Conservation (phyloP, 805 yeast species). For the Candida schatavii region DNA sequence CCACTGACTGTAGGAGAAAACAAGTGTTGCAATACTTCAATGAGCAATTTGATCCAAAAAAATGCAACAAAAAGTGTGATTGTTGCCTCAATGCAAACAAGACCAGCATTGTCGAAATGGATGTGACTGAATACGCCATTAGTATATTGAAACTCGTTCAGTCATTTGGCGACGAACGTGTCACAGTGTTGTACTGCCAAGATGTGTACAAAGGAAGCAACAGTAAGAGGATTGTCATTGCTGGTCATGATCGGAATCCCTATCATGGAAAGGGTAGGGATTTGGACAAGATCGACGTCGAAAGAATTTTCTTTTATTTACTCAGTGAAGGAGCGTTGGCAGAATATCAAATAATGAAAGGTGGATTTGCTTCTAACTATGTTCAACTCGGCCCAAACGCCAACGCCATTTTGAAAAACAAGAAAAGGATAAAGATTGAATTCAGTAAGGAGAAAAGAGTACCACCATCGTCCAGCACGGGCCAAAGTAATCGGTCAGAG, state of each 20-base stretch:
- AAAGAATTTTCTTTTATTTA: slow-evolving; percentile 78
- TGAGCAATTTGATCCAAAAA: slow-evolving; percentile 66
- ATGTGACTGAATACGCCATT: slow-evolving; percentile 65
- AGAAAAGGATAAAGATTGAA: slow-evolving; percentile 47
- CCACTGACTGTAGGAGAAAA: slow-evolving; percentile 83
- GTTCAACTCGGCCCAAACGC: slow-evolving; percentile 63
- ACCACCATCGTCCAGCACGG: too few species aligned
- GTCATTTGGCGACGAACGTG: slow-evolving; percentile 52
- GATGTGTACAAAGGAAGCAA: slow-evolving; percentile 79
- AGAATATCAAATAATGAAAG: slow-evolving; percentile 71
- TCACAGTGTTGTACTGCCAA: slow-evolving; percentile 77
- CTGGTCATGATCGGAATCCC: slow-evolving; percentile 60
- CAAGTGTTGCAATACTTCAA: slow-evolving; percentile 89
- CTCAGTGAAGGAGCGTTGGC: slow-evolving; percentile 61
- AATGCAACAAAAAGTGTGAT: slow-evolving; percentile 78
- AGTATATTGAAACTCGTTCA: slow-evolving; percentile 59
- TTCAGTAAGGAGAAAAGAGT: slow-evolving; percentile 36
- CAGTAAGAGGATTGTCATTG: slow-evolving; percentile 53
- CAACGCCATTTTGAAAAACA: slow-evolving; percentile 41
- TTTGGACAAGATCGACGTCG: slow-evolving; percentile 66
- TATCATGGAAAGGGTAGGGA: slow-evolving; percentile 70
- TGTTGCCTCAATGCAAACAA: slow-evolving; percentile 56
- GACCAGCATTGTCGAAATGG: slow-evolving; percentile 49
- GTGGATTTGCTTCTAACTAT: slow-evolving; percentile 79
- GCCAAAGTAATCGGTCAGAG: too few species aligned